Base-by-base conservation (phyloP, 2,329 filamentous ascomycete genomes). In the Chaetomium sp. region DNA sequence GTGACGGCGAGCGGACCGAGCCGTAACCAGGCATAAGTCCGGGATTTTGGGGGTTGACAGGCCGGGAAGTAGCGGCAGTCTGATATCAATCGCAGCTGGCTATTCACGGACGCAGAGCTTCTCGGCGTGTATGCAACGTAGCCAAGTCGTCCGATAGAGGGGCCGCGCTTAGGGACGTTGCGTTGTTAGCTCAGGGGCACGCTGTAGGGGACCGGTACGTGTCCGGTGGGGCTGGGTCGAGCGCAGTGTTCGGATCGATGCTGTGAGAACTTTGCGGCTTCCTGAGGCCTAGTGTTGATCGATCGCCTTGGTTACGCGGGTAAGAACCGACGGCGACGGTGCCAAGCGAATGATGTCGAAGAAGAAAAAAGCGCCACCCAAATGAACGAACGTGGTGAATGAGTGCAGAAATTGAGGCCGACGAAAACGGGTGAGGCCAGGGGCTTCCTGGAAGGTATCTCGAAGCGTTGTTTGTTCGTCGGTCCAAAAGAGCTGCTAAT, bases 11-110 rank as follows among this genome's bases (percentile, higher is more conserved):
- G 69, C 80, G 77, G 59, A 85, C 74, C 63, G 85, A 88, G 70
- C 82, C 84, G 85, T 89, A 89, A 61, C 80, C 78, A 76, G 84
- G 86, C 86, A 89, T 90, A 80, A 75, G 74, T 74, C 75, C 72
- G 53, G 59, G 44, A 53, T 11, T 46, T 49, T 51, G 49, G 54
- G 35, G 37, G 48, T 27, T 55, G 55, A 35, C 43, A 27, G 49
- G 52, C 46, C 35, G 37, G 36, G 38, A 51, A 49, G 37, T 37
- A 44, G 40, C 53, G 42, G 41, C 50, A 40, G 50, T 53, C 51
- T n/a, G 48, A 49, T 42, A 27, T 27, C 19, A 27, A 27, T 27
- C 19, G 19, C 19, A 27, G 27, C 58, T 61, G 63, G 59, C 56
- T 53, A 59, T 60, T 62, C 46, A 64, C 60, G 56, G 58, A 59